Conservation (phyloP, 306 rosid genomes). For the Glycine tomentella region DNA sequence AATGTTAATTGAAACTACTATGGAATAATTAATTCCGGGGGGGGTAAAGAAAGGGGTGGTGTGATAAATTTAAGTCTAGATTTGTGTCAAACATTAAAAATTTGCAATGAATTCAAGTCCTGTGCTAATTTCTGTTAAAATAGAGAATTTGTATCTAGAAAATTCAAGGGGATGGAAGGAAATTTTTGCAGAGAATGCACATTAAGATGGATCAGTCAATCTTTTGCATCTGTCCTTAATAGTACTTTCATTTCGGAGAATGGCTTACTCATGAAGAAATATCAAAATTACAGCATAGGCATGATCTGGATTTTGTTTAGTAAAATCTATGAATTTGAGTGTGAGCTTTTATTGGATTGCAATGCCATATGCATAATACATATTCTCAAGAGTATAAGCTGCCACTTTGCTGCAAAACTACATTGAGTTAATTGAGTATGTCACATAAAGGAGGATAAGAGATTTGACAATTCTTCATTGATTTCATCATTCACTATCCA, state of each 20-base stretch:
- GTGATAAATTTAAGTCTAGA: background rate
- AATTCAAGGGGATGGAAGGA: background rate
- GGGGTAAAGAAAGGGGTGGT: no score
- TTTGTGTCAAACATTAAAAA: constrained; percentile 23
- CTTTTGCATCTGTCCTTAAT: background rate
- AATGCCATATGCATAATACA: background rate
- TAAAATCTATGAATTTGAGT: no score
- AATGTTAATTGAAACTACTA: constrained; percentile 6
- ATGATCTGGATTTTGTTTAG: constrained; percentile 26
- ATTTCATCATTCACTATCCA: constrained; percentile 15
- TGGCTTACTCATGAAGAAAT: background rate
- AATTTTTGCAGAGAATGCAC: no score
- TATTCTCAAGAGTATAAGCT: background rate
- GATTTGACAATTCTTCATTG: background rate
- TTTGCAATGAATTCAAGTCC: background rate
- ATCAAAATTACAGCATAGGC: no score
- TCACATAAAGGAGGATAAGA: background rate
- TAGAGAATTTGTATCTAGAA: background rate
- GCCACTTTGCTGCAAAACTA: background rate
- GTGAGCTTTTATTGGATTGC: constrained; percentile 6
- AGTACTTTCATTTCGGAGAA: constrained; percentile 1
- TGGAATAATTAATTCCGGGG: no score
- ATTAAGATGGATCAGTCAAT: background rate
- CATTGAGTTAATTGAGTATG: background rate
- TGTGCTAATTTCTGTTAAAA: background rate